Conservation (phyloP, 306 rosid species). For the Malus fusca region DNA sequence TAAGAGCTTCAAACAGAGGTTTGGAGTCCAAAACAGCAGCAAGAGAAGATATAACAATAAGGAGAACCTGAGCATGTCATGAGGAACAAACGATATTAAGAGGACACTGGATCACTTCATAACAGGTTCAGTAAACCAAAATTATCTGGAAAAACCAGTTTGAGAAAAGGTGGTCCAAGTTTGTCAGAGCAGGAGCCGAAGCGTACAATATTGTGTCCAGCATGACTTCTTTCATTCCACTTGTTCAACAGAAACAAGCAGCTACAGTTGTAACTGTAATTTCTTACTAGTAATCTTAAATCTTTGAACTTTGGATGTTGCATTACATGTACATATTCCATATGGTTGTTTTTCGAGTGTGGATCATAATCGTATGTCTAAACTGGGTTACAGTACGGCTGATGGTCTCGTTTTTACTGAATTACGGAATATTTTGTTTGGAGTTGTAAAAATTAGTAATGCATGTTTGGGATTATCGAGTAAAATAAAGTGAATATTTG, state of each 20-base stretch:
- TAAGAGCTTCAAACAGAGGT: too few relatives aligned
- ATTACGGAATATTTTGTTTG: not conserved
- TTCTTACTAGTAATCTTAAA: not conserved
- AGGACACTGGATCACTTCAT: too few relatives aligned
- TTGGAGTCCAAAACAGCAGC: not conserved
- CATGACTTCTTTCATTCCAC: constrained; percentile 79
- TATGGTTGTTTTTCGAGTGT: not conserved
- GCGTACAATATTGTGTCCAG: constrained; percentile 61
- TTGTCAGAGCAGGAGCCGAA: constrained; percentile 37
- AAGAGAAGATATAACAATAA: too few relatives aligned
- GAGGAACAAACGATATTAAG: too few relatives aligned
- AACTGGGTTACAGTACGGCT: not conserved
- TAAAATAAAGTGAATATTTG: not conserved
- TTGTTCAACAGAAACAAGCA: constrained; percentile 86
- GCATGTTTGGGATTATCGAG: not conserved
- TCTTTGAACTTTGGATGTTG: not conserved
- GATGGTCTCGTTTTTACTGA: not conserved
- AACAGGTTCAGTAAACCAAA: too few relatives aligned
- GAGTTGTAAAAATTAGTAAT: not conserved
- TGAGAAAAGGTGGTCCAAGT: not conserved
- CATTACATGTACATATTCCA: not conserved
- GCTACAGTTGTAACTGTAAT: constrained; percentile 62
- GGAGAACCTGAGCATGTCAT: too few relatives aligned
- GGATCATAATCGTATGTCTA: not conserved
- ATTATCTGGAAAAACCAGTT: too few relatives aligned